Base-by-base conservation (phyloP, 257 asterid genomes). In the Lycium barbarum region DNA sequence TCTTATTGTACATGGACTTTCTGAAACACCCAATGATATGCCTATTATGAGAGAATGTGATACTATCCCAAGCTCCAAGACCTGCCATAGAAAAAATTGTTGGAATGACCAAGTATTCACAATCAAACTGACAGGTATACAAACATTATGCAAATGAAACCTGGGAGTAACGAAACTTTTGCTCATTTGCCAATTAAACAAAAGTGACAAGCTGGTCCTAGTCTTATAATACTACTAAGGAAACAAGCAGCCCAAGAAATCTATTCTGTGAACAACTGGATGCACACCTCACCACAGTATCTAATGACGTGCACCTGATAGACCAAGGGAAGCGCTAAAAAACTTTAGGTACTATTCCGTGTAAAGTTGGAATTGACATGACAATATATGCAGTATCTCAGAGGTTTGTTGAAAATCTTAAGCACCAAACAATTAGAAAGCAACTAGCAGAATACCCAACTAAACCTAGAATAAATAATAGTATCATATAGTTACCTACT, bases 1-100 rank as follows among this genome's bases (percentile, higher is more conserved):
- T 83, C 97, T 86, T 9, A 95, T 89, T n/a, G 98, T 95, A 79
- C 98, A 95, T 0, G 98, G 98, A 90, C 98, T 96, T 55, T 92
- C 93, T 5, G 97, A 96, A 66, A 96, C 97, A 83, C 99, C 98
- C 26, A 96, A 97, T 0, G 98, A 93, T 5, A 96, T 93, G 0
- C 99, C 99, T 8, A 96, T 96, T 82, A 96, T 93, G 80, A 96
- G 93, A 0, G 98, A 96, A 89, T 95, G 99, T 7, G 99, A 96
- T 36, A 96, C 97, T 49, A 96, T 96, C 43, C 99, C 98, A 6
- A 96, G 91, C 86, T 96, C 99, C 78, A 96, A 92, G 83, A 95
- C 95, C 98, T 96, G 93, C 45, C 57, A 80, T 45, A 22, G 65
- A 43, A 53, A 35, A 72, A 72, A 7, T 15, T 45, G 78, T 63